Evolutionary conservation across 164 flowering plant species (phyloP).

Genomic region (Umbellularia californica): DNA sequence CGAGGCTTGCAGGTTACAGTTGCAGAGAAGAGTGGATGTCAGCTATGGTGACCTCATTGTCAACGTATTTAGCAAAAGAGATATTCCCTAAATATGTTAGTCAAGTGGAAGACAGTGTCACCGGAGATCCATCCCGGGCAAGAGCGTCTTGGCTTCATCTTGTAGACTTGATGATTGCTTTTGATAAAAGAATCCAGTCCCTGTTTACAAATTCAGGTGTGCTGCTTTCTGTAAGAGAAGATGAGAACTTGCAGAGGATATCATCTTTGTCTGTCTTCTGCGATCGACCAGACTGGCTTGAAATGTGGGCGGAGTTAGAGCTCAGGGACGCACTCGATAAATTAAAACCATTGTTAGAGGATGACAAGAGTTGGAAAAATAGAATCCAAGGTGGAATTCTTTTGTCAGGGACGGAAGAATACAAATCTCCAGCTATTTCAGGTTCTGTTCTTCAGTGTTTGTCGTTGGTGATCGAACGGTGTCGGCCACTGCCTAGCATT

Average conservation of each 20-base stretch:
- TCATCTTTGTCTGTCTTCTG: constrained; percentile 75
- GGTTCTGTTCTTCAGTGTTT: constrained; percentile 38
- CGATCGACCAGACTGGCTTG: constrained; percentile 97
- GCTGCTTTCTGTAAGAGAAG: constrained; percentile 46
- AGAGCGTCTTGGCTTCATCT: constrained; percentile 75
- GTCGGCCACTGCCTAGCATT: constrained; percentile 59
- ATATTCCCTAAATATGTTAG: constrained; percentile 55
- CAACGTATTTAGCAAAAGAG: constrained; percentile 82
- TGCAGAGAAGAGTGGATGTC: constrained; percentile 99
- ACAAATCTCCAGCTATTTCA: constrained; percentile 61
- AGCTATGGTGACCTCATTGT: constrained; percentile 73
- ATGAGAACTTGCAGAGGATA: constrained; percentile 46
- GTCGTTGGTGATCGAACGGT: constrained; percentile 69
- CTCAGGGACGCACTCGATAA: constrained; percentile 51
- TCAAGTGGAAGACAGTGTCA: constrained; percentile 42
- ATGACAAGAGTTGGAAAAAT: constrained; percentile 68
- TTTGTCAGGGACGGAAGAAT: constrained; percentile 47
- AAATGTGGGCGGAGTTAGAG: constrained; percentile 88
- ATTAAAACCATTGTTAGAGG: constrained; percentile 54
- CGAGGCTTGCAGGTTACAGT: constrained; percentile 81
- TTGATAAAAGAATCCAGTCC: constrained; percentile 71
- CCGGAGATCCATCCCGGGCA: constrained; percentile 36
- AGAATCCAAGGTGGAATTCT: constrained; percentile 38
- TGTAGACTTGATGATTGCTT: constrained; percentile 83
- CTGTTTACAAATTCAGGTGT: constrained; percentile 64